These are phyloP conservation scores for Carex arenaria DNA, from an alignment of 202 grass and related monocot species.

Conservation along the genomic window DNA sequence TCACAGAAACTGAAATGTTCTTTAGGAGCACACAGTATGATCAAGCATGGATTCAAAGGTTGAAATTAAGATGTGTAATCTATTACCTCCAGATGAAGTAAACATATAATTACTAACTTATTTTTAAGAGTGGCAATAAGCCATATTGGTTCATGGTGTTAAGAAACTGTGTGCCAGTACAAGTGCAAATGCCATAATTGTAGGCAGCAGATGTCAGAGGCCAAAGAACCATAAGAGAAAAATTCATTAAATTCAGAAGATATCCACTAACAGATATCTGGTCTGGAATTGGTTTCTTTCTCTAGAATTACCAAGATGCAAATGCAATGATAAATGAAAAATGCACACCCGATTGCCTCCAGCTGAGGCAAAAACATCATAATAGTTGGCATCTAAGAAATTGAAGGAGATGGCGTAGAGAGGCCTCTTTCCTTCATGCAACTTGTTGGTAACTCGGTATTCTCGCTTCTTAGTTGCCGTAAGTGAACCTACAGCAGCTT, in stretches of 20 bases:
- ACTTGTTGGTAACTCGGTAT: conserved; percentile 73
- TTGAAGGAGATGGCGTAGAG: conserved; percentile 96
- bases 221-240: background rate
- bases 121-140: background rate
- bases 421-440: conserved; percentile 80
- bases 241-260: background rate
- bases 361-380: conserved; percentile 86
- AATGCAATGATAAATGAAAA: background rate
- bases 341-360: conserved; percentile 58
- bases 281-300: background rate
- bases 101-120: background rate
- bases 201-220: background rate
- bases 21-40: background rate
- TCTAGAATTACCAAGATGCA: background rate
- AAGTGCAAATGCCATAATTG: background rate
- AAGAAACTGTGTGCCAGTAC: background rate
- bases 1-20: background rate
- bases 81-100: background rate
- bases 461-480: conserved; percentile 54
- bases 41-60: background rate
- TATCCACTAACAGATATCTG: background rate
- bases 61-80: background rate
- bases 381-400: conserved; percentile 86
- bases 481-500: conserved; percentile 67
- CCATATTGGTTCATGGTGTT: background rate